Evolutionary conservation across 768 basidiomycete genomes (phyloP), one percentile per base, ranked within the genome.

Genomic region (Mycena venus): DNA sequence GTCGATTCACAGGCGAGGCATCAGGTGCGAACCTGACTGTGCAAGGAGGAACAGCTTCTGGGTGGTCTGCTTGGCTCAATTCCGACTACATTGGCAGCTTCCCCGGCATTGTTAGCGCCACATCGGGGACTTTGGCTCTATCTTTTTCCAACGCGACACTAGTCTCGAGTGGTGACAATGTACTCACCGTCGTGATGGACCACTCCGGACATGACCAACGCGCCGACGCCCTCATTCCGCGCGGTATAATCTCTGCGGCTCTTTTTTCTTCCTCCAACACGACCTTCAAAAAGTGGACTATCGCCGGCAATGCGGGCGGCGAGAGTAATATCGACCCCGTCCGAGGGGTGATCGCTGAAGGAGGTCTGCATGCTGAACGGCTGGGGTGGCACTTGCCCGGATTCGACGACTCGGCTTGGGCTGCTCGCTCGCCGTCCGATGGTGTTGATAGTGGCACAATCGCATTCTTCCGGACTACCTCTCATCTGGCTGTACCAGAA

Each of bases 381-480:
- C 66, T 80, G 51, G 88, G 88, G 12, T 89, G 88, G 88, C 88
- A 89, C 70, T 80, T 89, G 11, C 88, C 88, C 31, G 80, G 76
- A 9, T 81, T 80, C 68, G 79, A 83, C 59, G 78, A 78, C 34
- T 76, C 78, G 9, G 27, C 42, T 2, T 84, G 84, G 84, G 66
- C 70, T 25, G 40, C 53, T 27, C 71, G 79, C 23, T 29, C 70
- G 4, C 73, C 80, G 3, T 32, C 66, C 7, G 68, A 77, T 2
- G 82, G 83, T 19, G 49, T 83, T 25, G 72, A 74, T 4, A 67
- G 74, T 27, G 77, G 72, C 17, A 60, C 90, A 31, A 84, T 90
- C 27, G 91, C 91, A 10, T 91, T 92, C 80, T 92, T 91, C 80
- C 84, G 88, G 64, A 90, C 90, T 10, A 88, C 85, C 0, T 88